phyloP scores from a whole-genome alignment of 192 early-diverging fungal genomes.

The Entomortierella chlamydospora region DNA sequence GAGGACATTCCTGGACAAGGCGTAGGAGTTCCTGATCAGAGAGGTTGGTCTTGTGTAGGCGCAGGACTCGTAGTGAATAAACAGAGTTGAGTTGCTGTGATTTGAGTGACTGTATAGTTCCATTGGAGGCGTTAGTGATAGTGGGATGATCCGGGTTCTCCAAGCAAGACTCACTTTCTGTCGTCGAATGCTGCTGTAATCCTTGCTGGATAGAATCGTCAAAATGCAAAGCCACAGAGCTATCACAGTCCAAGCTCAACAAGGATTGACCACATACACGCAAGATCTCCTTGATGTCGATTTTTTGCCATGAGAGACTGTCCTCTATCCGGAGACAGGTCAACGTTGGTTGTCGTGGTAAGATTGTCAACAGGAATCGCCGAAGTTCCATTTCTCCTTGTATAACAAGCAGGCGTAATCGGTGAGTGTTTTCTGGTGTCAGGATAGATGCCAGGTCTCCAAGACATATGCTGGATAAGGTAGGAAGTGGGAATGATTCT shows the following conservation, averaged over 20 bases:
- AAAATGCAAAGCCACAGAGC: constrained; percentile 11
- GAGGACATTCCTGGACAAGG: constrained; percentile 4
- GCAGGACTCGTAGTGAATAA: background rate
- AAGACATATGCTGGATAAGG: background rate
- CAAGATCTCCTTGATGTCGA: constrained; percentile 16
- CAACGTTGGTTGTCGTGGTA: constrained; percentile 6
- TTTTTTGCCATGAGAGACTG: constrained; percentile 23
- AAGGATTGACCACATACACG: background rate
- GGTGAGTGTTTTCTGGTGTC: background rate
- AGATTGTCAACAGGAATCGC: background rate
- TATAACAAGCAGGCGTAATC: constrained; percentile 7
- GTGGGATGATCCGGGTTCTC: no score
- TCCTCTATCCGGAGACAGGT: constrained; percentile 25
- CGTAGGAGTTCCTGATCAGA: constrained; percentile 4
- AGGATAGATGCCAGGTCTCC: constrained; percentile 1
- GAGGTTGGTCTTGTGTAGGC: constrained; percentile 12
- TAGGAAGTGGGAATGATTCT: background rate
- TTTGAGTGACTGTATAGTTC: background rate
- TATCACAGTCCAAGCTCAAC: constrained; percentile 20
- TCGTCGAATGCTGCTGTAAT: no score
- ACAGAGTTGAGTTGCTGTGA: no score
- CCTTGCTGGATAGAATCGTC: background rate
- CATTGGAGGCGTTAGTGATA: no score
- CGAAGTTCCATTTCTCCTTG: constrained; percentile 8
- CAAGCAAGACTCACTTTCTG: no score